Conservation (phyloP, 2,329 filamentous ascomycete genomes). For the Amauroascus niger region DNA sequence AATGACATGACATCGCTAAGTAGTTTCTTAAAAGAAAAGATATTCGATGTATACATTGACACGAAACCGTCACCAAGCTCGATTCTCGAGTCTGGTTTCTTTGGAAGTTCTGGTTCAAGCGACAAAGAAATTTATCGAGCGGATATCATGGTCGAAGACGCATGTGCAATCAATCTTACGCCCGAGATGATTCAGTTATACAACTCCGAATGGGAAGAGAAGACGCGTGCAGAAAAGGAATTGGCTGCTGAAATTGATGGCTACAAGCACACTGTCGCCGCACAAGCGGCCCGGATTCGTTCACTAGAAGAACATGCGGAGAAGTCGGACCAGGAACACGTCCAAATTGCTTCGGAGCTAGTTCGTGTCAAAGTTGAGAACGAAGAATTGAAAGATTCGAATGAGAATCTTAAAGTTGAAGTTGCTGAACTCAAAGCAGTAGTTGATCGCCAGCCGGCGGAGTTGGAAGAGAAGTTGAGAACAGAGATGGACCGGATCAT, state of each 20-base stretch:
- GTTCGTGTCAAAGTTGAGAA: conserved; percentile 91
- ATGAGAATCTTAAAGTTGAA: conserved; percentile 76
- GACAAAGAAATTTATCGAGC: conserved; percentile 96
- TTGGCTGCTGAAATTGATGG: conserved; percentile 71
- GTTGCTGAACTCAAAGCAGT: conserved; percentile 76
- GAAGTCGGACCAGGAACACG: conserved; percentile 80
- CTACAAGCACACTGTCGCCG: conserved; percentile 56
- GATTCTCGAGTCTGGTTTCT: conserved; percentile 92
- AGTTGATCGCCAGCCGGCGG: conserved; percentile 78
- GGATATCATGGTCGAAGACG: conserved; percentile 85
- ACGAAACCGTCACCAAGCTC: conserved; percentile 84
- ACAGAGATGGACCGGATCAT: conserved; percentile 85
- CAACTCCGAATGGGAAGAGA: conserved; percentile 83
- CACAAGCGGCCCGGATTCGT: conserved; percentile 66
- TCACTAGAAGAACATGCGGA: conserved; percentile 80
- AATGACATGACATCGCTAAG: conserved; percentile 86
- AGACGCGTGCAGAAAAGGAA: conserved; percentile 69
- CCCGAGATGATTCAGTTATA: conserved; percentile 74
- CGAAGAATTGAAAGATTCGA: conserved; percentile 76
- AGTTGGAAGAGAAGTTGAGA: conserved; percentile 73
- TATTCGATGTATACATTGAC: conserved; percentile 97
- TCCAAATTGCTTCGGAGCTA: conserved; percentile 79
- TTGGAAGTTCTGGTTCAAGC: conserved; percentile 75
- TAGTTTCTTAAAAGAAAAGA: conserved; percentile 78
- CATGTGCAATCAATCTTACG: conserved; percentile 76